Conservation (phyloP, 2,329 filamentous ascomycete genomes). For the Camillea tinctor region DNA sequence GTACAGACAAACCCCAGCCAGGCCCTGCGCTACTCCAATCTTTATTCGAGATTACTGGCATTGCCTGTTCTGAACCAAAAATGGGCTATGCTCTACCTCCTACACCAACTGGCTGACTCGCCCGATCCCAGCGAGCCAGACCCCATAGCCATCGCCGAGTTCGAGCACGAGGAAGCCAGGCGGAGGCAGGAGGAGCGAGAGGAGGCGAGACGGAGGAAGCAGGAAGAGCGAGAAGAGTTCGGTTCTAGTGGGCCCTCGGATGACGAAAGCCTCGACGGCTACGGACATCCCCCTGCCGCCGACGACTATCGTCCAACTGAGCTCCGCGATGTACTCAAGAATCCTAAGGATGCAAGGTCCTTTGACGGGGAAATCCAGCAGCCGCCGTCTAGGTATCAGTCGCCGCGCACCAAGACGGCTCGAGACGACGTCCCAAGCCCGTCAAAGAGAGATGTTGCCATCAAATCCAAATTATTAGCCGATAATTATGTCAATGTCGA, state of each 20-base stretch:
- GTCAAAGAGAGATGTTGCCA: constrained; percentile 48
- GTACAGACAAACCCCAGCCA: constrained; percentile 75
- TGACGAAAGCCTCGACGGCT: constrained; percentile 14
- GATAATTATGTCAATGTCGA: constrained; percentile 56
- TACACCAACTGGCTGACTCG: constrained; percentile 78
- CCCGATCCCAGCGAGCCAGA: constrained; percentile 53
- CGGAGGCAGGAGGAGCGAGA: constrained; percentile 12
- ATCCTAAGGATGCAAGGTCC: constrained; percentile 25
- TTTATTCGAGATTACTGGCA: constrained; percentile 86
- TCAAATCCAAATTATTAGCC: constrained; percentile 58
- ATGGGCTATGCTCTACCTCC: constrained; percentile 92
- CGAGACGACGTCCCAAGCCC: constrained; percentile 15
- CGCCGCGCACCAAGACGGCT: constrained; percentile 25
- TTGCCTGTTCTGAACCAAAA: constrained; percentile 92
- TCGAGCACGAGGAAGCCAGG: constrained; percentile 28
- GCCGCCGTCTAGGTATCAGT: constrained; percentile 19
- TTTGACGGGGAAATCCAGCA: constrained; percentile 19
- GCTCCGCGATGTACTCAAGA: constrained; percentile 29
- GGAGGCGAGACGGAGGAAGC: background rate
- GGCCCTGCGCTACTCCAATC: constrained; percentile 81
- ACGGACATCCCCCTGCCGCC: constrained; percentile 12
- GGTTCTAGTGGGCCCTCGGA: constrained; percentile 25
- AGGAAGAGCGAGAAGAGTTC: constrained; percentile 17
- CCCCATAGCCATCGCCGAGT: constrained; percentile 31
- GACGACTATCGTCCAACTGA: constrained; percentile 29